Evolutionary conservation across 2,329 filamentous ascomycete genomes (phyloP), one percentile per base, ranked within the genome.

Genomic region (Alternaria panax): DNA sequence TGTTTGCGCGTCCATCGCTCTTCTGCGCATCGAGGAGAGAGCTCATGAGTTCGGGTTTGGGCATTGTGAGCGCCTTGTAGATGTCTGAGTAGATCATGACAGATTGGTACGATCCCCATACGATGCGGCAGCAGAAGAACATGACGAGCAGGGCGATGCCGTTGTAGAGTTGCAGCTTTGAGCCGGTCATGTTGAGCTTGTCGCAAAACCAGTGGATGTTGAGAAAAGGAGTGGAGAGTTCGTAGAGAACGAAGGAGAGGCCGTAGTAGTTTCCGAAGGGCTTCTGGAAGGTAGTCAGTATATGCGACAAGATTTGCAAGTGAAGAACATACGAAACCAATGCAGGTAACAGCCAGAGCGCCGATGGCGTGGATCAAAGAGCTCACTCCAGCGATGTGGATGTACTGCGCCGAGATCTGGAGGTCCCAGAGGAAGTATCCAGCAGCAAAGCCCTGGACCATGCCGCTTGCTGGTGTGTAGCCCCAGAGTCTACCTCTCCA

Each of bases 141-240:
- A 86, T 90, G 60, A 82, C 78, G 46, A 93, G 85, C 3, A 95
- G 85, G 52, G 86, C 76, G 59, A 92, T 83, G 64, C 92, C 92
- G 69, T 95, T 94, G 79, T 91, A 89, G 16, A 93, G 84, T 79
- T 95, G 92, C 20, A 87, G 80, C 58, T 82, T 83, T 18, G 89
- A 88, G 25, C 92, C 92, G 1, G 92, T 95, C 82, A 92, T 87
- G 68, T 87, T 84, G 43, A 94, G 80, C 81, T 95, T 95, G 80
- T 95, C 92, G 79, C 90, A 91, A 81, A 95, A 94, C 92, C 92
- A 95, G 82, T 95, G 92, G 72, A 94, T 84, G 75, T 95, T 95
- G 60, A 95, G 84, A 77, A 95, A 93, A 3, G 92, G 91, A 1
- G 90, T 91, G 12, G 91, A 93, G 18, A 95, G 85, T 78, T 95